Conservation (phyloP, 768 basidiomycete species). For the Crassisporium funariophilum region DNA sequence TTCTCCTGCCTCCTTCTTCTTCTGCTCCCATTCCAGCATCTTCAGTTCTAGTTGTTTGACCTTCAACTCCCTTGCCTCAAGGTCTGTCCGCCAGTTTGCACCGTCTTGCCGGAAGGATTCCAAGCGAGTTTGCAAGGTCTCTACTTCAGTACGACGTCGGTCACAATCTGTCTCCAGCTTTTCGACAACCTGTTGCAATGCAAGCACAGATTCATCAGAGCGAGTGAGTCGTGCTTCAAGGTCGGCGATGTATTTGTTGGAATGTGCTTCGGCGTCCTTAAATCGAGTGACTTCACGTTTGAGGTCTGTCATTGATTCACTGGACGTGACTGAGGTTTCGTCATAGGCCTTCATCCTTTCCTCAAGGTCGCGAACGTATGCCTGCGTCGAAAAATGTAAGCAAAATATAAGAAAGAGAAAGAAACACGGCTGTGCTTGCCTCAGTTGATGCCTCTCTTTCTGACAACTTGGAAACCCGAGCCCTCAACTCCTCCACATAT, state of each 20-base stretch:
- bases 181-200: conserved; percentile 72
- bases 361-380: conserved; percentile 92
- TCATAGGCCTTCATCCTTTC: conserved; percentile 86
- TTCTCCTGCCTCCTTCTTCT: conserved; percentile 66
- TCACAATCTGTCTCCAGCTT: conserved; percentile 76
- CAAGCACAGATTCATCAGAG: conserved; percentile 75
- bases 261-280: conserved; percentile 74
- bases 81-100: conserved; percentile 79
- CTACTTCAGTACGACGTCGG: conserved; percentile 70
- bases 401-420: not conserved
- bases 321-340: conserved; percentile 75
- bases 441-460: conserved; percentile 93
- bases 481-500: conserved; percentile 85
- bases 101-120: conserved; percentile 71
- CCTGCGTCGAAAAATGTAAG: conserved; percentile 46
- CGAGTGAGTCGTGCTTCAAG: conserved; percentile 80
- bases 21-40: conserved; percentile 78
- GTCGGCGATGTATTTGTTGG: conserved; percentile 80
- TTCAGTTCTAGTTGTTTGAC: conserved; percentile 77
- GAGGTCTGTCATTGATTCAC: conserved; percentile 79
- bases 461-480: conserved; percentile 75
- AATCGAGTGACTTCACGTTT: conserved; percentile 79
- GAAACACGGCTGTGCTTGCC: conserved; percentile 52
- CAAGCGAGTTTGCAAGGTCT: conserved; percentile 69
- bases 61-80: conserved; percentile 80